Evolutionary conservation across 1,284 basidiomycete species (phyloP).

Genomic region (Coriolopsis trogii): DNA sequence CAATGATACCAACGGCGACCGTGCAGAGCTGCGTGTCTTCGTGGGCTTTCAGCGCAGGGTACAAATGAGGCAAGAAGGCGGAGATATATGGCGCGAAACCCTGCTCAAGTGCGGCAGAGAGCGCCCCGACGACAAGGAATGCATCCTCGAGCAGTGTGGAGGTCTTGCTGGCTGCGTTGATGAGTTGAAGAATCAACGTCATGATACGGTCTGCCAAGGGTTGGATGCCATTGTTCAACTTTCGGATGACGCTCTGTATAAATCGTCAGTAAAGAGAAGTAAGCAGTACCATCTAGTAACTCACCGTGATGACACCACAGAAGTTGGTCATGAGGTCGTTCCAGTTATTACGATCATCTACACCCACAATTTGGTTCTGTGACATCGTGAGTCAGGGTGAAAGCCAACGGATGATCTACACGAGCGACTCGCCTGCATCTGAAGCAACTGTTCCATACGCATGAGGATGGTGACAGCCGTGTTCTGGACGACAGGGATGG

Average conservation of each 20-base stretch:
- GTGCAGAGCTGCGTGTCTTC: conserved; percentile 97
- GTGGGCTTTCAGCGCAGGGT: conserved; percentile 88
- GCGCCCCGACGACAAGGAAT: conserved; percentile 92
- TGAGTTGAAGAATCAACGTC: conserved; percentile 88
- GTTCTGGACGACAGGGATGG: conserved; percentile 82
- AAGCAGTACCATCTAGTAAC: conserved; percentile 32
- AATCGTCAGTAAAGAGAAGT: conserved; percentile 1
- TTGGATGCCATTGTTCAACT: conserved; percentile 82
- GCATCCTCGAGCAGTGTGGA: conserved; percentile 97
- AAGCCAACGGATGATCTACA: neutral
- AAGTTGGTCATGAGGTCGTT: conserved; percentile 97
- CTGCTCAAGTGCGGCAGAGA: conserved; percentile 84
- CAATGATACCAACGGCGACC: conserved; percentile 94
- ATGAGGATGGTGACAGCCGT: conserved; percentile 82
- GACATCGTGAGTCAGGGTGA: neutral
- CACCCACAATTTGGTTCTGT: conserved; percentile 91
- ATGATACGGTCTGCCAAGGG: conserved; percentile 95
- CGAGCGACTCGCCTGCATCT: conserved; percentile 63
- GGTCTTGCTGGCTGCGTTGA: conserved; percentile 87
- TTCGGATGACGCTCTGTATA: conserved; percentile 78
- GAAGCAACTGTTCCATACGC: conserved; percentile 88
- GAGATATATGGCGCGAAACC: conserved; percentile 89
- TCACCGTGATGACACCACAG: conserved; percentile 86
- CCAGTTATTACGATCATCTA: conserved; percentile 98
- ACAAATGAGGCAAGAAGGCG: conserved; percentile 90